A percentile compares a stretch with the other conserved stretches of the same genome.
phyloP scores from a whole-genome alignment of 345 rosid genomes.

The Camelina laxa region DNA sequence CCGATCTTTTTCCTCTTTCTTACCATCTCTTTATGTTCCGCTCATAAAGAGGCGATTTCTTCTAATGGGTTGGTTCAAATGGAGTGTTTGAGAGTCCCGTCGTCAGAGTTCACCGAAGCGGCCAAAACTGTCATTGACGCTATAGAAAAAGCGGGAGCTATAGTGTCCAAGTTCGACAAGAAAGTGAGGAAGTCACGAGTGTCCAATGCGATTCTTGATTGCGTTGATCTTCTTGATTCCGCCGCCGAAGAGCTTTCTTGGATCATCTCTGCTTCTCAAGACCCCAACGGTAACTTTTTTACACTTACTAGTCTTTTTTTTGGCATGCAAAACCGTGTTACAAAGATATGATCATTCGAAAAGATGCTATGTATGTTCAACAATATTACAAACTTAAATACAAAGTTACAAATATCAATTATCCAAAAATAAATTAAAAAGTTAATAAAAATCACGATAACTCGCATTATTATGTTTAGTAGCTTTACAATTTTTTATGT shows the following conservation, averaged over 20 bases:
- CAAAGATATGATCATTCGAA: background rate
- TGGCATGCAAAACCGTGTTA: background rate
- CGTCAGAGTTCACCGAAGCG: conserved; percentile 52
- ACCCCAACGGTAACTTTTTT: conserved; percentile 51
- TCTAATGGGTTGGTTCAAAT: conserved; percentile 22
- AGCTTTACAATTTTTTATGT: background rate
- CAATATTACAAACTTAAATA: background rate
- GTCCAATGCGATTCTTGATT: conserved; percentile 57
- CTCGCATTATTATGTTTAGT: no score
- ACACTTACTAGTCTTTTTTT: background rate
- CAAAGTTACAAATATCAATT: background rate
- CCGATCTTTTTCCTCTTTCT: conserved; percentile 13
- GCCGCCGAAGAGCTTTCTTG: conserved; percentile 64
- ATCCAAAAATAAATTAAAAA: no score
- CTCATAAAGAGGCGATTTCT: conserved; percentile 22
- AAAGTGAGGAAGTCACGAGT: conserved; percentile 53
- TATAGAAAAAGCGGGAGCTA: conserved; percentile 45
- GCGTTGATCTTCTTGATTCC: conserved; percentile 71
- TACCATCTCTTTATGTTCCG: conserved; percentile 13
- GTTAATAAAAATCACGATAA: no score
- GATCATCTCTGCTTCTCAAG: conserved; percentile 62
- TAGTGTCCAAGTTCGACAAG: conserved; percentile 45
- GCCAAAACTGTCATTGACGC: conserved; percentile 46
- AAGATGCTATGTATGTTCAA: background rate
- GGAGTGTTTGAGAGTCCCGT: conserved; percentile 52